These are phyloP conservation scores for Pigoraptor vietnamica DNA, from an alignment of 78 protist genomes.

Conservation along the genomic window DNA sequence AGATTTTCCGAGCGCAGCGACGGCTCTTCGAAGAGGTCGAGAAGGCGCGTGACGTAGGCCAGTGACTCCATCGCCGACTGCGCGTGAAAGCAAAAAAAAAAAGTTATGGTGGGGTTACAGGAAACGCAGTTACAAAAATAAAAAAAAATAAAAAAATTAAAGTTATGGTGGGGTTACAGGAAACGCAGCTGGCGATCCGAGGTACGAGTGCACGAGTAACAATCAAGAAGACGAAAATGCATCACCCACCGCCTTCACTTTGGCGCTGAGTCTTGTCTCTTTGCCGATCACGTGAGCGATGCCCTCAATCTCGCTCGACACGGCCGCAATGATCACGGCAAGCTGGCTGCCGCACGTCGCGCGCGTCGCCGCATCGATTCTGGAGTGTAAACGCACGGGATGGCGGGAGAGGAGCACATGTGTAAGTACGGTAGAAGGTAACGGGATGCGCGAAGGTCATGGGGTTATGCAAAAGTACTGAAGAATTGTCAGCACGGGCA, in stretches of 20 bases:
- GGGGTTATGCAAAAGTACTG: too few species aligned
- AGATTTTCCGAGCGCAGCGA: neutral
- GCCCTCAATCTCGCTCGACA: neutral
- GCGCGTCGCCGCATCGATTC: neutral
- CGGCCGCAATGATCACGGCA: neutral
- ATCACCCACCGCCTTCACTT: neutral
- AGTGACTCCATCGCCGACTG: neutral
- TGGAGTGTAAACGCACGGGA: too few species aligned
- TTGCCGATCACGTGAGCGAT: neutral
- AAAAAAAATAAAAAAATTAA: too few species aligned
- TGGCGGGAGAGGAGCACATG: too few species aligned
- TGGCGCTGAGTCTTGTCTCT: neutral
- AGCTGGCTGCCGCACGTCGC: neutral
- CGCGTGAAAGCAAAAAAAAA: neutral
- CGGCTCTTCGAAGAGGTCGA: neutral
- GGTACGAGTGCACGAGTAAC: too few species aligned
- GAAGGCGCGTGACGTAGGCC: neutral
- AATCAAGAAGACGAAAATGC: too few species aligned
- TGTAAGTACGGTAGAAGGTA: too few species aligned
- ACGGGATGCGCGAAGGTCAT: too few species aligned
- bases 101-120: neutral
- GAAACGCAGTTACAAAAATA: neutral
- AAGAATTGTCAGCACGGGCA: too few species aligned
- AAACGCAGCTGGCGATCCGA: too few species aligned
- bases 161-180: neutral